Evolutionary conservation across 768 basidiomycete species (phyloP), one percentile per base, ranked within the genome.

Genomic region (Tephrocybe rancida): DNA sequence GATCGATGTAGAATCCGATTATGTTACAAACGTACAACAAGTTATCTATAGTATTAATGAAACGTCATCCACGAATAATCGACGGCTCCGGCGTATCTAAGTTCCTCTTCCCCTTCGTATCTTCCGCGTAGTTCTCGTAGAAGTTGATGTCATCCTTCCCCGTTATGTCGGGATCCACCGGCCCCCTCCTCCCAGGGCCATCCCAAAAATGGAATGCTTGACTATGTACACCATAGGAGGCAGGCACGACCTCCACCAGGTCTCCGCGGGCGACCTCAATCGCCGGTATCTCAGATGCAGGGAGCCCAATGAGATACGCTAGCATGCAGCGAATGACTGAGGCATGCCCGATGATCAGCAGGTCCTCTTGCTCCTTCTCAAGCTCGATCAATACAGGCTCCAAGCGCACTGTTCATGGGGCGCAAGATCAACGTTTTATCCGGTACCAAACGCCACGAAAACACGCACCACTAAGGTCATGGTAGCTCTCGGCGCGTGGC

Each of bases 201-300:
- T 92, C 90, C 91, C 91, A 94, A 71, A 94, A 94, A 67, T 94
- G 91, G 69, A 87, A 93, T 7, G 93, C 92, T 60, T 92, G 87
- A 56, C 87, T 89, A 56, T 90, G 87, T 39, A 97, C 95, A 9
- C 95, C 95, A 59, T 93, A 93, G 5, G 88, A 90, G 9, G 91
- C 87, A 2, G 92, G 91, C 0, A 91, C 84, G 44, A 94, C 90
- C 69, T 99, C 97, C 34, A 98, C 81, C n/a, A 98, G 74, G 66
- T 99, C 97, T 0, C 97, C 97, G 11, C 97, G 84, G 32, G 96
- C 92, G 61, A 99, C 88, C 70, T 98, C 96, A 49, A 98, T 96
- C 1, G 94, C 95, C 0, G 97, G 97, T 41, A 99, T 97, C 67
- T 99, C 97, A 24, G 89, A 88, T 0, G 96, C 93, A 5, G 95